Evolutionary conservation across 2,329 filamentous ascomycete species (phyloP), one percentile per base, ranked within the genome.

Genomic region (Paracoccidioides brasiliensis): DNA sequence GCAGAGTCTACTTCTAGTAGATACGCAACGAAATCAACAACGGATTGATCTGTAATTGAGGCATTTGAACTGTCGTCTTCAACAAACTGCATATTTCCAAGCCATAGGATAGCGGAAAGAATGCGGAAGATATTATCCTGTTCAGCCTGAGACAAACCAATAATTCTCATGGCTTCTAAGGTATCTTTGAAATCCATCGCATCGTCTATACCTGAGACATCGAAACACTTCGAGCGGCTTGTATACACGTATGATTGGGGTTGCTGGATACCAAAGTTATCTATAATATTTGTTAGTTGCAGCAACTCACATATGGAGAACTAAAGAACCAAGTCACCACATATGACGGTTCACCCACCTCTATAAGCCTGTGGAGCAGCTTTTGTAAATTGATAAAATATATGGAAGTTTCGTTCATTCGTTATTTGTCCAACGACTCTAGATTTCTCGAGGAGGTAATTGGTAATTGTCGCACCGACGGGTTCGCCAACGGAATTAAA

Each of bases 341-440:
- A 35, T 10, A 30, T 33, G 52, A 37, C 55, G 42, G 49, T 14
- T 37, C 50, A 53, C 67, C 57, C 71, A 78, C 76, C 76, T 69
- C 89, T 80, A 72, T 97, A 94, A 57, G 85, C 82, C 62, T 85
- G 79, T n/a, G 90, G 86, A 8, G 91, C 91, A 3, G 88, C 90
- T 74, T 97, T 98, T 49, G 93, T 88, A 71, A 97, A 96, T 71
- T 98, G 93, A 74, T 98, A 98, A 71, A 98, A 98, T 66, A 98
- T 97, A 74, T 98, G 93, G 72, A 98, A 98, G 74, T 95, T 97
- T 63, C 93, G 83, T 78, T 98, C 93, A 70, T 96, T 95, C 57
- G 76, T 78, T 63, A 97, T 97, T 75, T 97, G 93, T 14, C 91
- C 90, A 8, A 95, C 90, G 15, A 98, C 93, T 74, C 93, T 81